Conservation (phyloP, 495 filamentous ascomycete species). For the Tetracladium marchalianum region DNA sequence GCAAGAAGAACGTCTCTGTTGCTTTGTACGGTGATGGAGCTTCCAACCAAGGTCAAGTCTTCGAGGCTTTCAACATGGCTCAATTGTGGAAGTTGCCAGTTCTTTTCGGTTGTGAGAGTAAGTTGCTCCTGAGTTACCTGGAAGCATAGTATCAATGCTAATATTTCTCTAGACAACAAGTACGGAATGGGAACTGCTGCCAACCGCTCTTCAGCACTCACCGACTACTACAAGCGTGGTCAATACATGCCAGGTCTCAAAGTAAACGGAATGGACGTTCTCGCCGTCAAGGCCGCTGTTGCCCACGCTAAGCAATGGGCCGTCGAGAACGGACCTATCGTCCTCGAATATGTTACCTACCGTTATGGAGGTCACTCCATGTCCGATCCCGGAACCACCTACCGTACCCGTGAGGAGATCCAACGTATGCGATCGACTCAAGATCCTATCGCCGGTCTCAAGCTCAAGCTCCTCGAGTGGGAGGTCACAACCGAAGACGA, state of each 20-base stretch:
- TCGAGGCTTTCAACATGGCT: constrained; percentile 99
- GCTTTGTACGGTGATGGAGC: constrained; percentile 96
- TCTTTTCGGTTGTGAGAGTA: constrained; percentile 97
- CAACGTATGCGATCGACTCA: constrained; percentile 98
- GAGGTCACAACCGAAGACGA: constrained; percentile 87
- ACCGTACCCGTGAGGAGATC: constrained; percentile 97
- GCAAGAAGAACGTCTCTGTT: constrained; percentile 72
- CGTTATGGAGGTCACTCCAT: constrained; percentile 98
- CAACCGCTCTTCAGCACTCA: constrained; percentile 83
- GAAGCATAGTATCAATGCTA: constrained; percentile 4
- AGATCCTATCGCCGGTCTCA: constrained; percentile 95
- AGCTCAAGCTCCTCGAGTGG: constrained; percentile 97
- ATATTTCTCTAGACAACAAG: constrained; percentile 75
- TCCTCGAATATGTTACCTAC: constrained; percentile 98
- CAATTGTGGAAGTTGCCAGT: constrained; percentile 96
- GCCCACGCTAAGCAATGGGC: constrained; percentile 85
- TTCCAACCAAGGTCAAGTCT: constrained; percentile 97
- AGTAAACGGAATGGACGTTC: constrained; percentile 99
- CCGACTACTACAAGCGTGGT: constrained; percentile 99
- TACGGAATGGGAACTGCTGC: constrained; percentile 99
- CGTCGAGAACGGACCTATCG: constrained; percentile 72
- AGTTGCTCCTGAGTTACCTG: constrained; percentile 22
- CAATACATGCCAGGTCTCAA: constrained; percentile 99
- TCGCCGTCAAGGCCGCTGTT: constrained; percentile 93
- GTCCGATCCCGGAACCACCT: constrained; percentile 98